A percentile compares a stretch with the other conserved stretches of the same genome.
Conservation (phyloP, 2,329 filamentous ascomycete genomes). For the Akanthomyces lecanii region DNA sequence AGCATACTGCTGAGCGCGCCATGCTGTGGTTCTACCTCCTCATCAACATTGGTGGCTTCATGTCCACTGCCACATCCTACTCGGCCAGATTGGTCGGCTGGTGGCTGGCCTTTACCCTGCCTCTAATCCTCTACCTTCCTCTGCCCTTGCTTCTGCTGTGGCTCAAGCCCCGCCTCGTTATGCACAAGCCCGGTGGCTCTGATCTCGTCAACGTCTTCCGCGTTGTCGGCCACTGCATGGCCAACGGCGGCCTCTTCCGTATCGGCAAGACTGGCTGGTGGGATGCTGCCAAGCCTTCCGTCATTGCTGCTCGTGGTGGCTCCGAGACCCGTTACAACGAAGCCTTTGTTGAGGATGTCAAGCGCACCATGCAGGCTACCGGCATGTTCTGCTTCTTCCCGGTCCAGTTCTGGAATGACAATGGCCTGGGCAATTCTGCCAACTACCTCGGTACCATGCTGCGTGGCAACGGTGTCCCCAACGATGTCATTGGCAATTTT, state of each 20-base stretch:
- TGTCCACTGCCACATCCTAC: slow-evolving; percentile 49
- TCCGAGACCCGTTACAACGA: slow-evolving; percentile 58
- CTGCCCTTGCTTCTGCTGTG: slow-evolving; percentile 54
- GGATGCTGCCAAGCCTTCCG: slow-evolving; percentile 55
- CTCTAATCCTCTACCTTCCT: slow-evolving; percentile 51
- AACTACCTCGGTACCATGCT: slow-evolving; percentile 40
- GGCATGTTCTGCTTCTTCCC: slow-evolving; percentile 40
- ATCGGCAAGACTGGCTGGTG: slow-evolving; percentile 54
- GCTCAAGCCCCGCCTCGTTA: slow-evolving; percentile 54
- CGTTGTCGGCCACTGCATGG: slow-evolving; percentile 51
- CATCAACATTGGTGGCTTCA: slow-evolving; percentile 52
- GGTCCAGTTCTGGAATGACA: slow-evolving; percentile 37
- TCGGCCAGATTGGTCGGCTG: slow-evolving; percentile 49
- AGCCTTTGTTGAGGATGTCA: slow-evolving; percentile 62
- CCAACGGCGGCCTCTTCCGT: slow-evolving; percentile 45
- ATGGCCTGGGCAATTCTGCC: slow-evolving; percentile 33
- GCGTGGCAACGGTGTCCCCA: slow-evolving; percentile 48
- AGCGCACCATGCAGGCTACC: slow-evolving; percentile 44
- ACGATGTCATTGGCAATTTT: slow-evolving; percentile 58
- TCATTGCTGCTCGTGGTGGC: slow-evolving; percentile 36
- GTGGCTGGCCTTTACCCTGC: slow-evolving; percentile 45
- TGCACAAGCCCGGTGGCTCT: slow-evolving; percentile 59
- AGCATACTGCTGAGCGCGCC: slow-evolving; percentile 59
- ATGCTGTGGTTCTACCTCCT: slow-evolving; percentile 61
- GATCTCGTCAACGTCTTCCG: slow-evolving; percentile 58